Percentiles rank a stretch among this genome's conserved stretches.
These are phyloP conservation scores for Sporothrix inflata DNA, from an alignment of 2,329 filamentous ascomycete species.

Conservation along the genomic window DNA sequence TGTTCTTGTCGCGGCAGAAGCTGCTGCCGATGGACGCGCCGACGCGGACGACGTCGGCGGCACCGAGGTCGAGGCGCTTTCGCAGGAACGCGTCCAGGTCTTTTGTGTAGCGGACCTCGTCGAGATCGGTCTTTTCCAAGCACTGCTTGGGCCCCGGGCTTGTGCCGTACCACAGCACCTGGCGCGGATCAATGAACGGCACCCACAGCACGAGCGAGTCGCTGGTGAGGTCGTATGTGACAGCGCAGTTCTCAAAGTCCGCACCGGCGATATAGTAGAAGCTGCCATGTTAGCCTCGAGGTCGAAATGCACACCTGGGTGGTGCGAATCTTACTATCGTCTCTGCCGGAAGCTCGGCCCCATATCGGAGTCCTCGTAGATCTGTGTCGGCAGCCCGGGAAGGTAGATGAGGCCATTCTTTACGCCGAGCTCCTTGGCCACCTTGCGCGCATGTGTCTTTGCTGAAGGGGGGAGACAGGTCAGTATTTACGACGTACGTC, in stretches of 20 bases:
- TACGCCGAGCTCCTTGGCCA: slow-evolving; percentile 54
- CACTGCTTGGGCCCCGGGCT: slow-evolving; percentile 65
- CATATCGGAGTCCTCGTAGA: slow-evolving; percentile 64
- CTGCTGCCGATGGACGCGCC: slow-evolving; percentile 30
- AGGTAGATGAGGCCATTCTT: slow-evolving; percentile 59
- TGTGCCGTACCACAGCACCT: slow-evolving; percentile 66
- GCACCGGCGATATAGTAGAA: slow-evolving; percentile 63
- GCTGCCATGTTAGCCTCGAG: slow-evolving; percentile 41
- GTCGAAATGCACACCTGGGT: not conserved
- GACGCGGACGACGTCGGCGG: not conserved
- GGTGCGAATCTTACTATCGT: slow-evolving; percentile 53
- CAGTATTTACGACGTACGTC: too few species aligned
- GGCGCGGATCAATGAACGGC: slow-evolving; percentile 65
- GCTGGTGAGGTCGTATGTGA: slow-evolving; percentile 60
- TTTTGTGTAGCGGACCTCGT: slow-evolving; percentile 65
- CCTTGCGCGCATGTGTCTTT: slow-evolving; percentile 61
- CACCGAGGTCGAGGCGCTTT: slow-evolving; percentile 45
- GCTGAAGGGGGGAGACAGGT: slow-evolving; percentile 43
- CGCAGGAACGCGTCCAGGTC: slow-evolving; percentile 55
- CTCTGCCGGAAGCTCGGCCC: slow-evolving; percentile 59
- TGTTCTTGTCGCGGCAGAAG: slow-evolving; percentile 31
- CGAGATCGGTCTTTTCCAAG: slow-evolving; percentile 66
- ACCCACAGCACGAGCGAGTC: slow-evolving; percentile 75
- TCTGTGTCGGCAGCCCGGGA: slow-evolving; percentile 53
- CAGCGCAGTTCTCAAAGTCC: slow-evolving; percentile 57